phyloP scores from a whole-genome alignment of 805 yeast species.

The Blastobotrys parvus region DNA sequence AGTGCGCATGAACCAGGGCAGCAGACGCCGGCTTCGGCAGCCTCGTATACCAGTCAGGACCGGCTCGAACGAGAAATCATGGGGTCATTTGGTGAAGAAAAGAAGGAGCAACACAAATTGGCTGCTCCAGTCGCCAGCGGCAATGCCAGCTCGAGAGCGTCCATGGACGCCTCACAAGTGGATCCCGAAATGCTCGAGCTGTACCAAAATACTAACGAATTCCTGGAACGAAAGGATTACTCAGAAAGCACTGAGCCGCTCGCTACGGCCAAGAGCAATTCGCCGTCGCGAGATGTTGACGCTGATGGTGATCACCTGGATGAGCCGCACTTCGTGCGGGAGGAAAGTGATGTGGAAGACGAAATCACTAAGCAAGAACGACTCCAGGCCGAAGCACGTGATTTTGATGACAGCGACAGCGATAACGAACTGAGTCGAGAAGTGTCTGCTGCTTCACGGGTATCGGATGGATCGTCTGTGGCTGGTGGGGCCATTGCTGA shows the following conservation, averaged over 20 bases:
- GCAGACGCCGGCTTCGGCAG: not conserved
- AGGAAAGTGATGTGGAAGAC: not conserved
- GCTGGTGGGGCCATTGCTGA: not conserved
- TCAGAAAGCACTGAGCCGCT: conserved; percentile 17
- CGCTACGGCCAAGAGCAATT: conserved; percentile 16
- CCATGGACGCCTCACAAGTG: conserved; percentile 7
- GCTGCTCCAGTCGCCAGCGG: not conserved
- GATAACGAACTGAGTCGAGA: not conserved
- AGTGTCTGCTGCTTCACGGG: not conserved
- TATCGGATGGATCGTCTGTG: not conserved
- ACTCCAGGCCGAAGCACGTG: not conserved
- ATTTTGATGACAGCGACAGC: not conserved
- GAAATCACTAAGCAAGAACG: not conserved
- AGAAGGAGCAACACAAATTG: not conserved
- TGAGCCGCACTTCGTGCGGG: not conserved
- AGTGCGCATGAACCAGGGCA: conserved; percentile 2
- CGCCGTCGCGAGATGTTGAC: not conserved
- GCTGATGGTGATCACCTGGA: not conserved
- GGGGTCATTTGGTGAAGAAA: conserved; percentile 6
- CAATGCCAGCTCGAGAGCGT: not conserved
- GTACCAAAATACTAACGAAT: conserved; percentile 24
- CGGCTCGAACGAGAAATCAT: conserved; percentile 14
- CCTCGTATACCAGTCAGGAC: conserved; percentile 7
- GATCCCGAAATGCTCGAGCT: conserved; percentile 27
- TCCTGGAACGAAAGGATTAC: conserved; percentile 21